Base-by-base conservation (phyloP, 2,329 filamentous ascomycete genomes). In the Colletotrichum tanaceti region DNA sequence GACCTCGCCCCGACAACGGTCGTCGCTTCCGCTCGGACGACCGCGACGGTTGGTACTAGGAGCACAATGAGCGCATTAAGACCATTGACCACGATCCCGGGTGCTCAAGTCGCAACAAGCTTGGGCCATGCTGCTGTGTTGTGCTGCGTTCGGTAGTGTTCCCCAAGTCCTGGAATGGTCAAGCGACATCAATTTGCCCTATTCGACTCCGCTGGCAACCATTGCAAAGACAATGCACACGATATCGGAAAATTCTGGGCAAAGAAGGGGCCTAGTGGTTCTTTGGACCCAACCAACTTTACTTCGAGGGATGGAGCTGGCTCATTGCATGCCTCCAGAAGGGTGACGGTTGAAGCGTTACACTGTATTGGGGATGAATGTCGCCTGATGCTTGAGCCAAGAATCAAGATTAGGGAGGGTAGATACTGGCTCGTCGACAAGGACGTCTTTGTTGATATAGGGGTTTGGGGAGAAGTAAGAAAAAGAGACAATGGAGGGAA, bases 1-100 rank as follows among this genome's bases (percentile, higher is more conserved):
- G 60, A 38, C 58, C 71, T 13, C 72, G 74, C 6, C 65, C 66
- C 54, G 72, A 75, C n/a, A 71, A 72, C 2, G 69, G 59, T 39
- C 58, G 69, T 49, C 24, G 71, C 43, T 54, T 61, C 62, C 70
- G 72, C 20, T 38, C 63, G 39, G 69, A 67, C 39, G 72, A 74
- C 24, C 66, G 63, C 22, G 65, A 64, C 28, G 64, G 65, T 38
- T 53, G 65, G 41, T 49, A 46, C 24, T 68, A 68, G 46, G 44
- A 47, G 28, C n/a, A 7, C 14, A 9, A 18, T 44, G 9, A n/a
- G 24, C 24, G 14, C 22, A 13, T 24, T 14, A 18, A 35, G n/a
- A 46, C 16, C 18, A 24, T n/a, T 59, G 41, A 16, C 9, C 24
- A 46, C 43, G 43, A 47, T 53, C 13, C 11, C 11, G 6, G 13